Evolutionary conservation across 2,329 filamentous ascomycete genomes (phyloP).

Genomic region (Elsinoe necatrix): DNA sequence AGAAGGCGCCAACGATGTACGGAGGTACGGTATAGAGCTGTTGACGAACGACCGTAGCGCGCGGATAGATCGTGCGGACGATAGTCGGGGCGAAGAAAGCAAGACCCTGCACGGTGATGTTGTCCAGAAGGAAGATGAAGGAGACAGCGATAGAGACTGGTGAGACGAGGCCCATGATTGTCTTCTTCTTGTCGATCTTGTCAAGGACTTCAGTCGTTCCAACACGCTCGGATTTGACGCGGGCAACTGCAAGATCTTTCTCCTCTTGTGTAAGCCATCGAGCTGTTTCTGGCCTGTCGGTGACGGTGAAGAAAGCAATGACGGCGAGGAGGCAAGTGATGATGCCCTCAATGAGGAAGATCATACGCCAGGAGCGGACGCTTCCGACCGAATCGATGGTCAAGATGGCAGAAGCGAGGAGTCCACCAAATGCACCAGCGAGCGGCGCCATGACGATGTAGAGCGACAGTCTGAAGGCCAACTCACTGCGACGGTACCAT

Average conservation of each 20-base stretch:
- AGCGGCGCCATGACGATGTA: constrained; percentile 65
- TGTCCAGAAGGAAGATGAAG: constrained; percentile 56
- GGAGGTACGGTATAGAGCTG: constrained; percentile 65
- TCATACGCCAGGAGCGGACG: constrained; percentile 57
- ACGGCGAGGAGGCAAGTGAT: constrained; percentile 52
- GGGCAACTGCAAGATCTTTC: constrained; percentile 56
- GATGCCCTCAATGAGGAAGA: constrained; percentile 64
- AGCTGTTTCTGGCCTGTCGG: constrained; percentile 60
- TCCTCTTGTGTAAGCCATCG: constrained; percentile 58
- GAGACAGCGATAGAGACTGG: constrained; percentile 52
- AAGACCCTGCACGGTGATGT: constrained; percentile 63
- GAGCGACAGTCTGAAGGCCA: constrained; percentile 57
- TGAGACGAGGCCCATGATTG: constrained; percentile 53
- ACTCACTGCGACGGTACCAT: constrained; percentile 62
- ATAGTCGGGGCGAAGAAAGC: constrained; percentile 65
- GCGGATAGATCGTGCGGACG: constrained; percentile 58
- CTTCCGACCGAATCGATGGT: constrained; percentile 50
- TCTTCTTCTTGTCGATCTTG: constrained; percentile 51
- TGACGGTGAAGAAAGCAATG: constrained; percentile 55
- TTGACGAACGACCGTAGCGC: constrained; percentile 49
- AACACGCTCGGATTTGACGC: constrained; percentile 61
- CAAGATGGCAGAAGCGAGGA: constrained; percentile 55
- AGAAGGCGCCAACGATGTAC: constrained; percentile 60
- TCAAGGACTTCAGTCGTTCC: constrained; percentile 56
- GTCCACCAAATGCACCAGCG: constrained; percentile 62